A percentile compares a stretch with the other conserved stretches of the same genome.
phyloP scores from a whole-genome alignment of 257 asterid genomes.

The Craterostigma plantagineum region DNA sequence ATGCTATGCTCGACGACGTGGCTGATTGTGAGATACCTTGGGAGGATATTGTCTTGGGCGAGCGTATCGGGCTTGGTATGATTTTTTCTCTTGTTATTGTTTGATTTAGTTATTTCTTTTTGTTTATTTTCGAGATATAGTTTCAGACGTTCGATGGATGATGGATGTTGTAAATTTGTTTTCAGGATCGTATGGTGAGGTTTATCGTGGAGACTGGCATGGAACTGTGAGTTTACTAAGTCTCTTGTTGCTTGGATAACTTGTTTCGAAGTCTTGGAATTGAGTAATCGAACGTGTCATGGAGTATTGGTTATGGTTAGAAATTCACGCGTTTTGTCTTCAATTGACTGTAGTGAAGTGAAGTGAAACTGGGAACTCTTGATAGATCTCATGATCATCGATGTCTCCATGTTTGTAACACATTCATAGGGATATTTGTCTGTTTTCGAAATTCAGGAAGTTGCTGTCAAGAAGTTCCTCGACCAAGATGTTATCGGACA shows the following conservation, averaged over 20 bases:
- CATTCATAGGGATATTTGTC: too few species aligned
- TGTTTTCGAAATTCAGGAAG: conserved; percentile 50
- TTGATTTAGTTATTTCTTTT: too few species aligned
- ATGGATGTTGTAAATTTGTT: too few species aligned
- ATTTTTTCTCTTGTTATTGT: background rate
- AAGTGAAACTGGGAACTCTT: too few species aligned
- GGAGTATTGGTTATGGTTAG: conserved; percentile 2
- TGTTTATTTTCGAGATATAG: too few species aligned
- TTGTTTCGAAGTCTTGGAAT: background rate
- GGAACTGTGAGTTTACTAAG: conserved; percentile 73
- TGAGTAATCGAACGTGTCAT: background rate
- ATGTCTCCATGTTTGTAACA: conserved; percentile 5
- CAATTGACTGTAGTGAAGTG: too few species aligned
- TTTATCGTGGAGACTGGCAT: conserved; percentile 94
- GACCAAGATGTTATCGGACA: conserved; percentile 81
- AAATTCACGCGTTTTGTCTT: background rate
- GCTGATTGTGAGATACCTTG: conserved; percentile 91
- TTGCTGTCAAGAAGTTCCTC: conserved; percentile 88
- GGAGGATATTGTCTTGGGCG: conserved; percentile 95
- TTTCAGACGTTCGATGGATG: too few species aligned
- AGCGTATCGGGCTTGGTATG: conserved; percentile 98
- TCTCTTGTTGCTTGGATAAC: conserved; percentile 7
- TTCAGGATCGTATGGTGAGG: conserved; percentile 95
- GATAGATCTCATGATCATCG: background rate
- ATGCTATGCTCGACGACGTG: conserved; percentile 65